Evolutionary conservation across 495 filamentous ascomycete genomes (phyloP).

Genomic region (Cladorrhinum samala): DNA sequence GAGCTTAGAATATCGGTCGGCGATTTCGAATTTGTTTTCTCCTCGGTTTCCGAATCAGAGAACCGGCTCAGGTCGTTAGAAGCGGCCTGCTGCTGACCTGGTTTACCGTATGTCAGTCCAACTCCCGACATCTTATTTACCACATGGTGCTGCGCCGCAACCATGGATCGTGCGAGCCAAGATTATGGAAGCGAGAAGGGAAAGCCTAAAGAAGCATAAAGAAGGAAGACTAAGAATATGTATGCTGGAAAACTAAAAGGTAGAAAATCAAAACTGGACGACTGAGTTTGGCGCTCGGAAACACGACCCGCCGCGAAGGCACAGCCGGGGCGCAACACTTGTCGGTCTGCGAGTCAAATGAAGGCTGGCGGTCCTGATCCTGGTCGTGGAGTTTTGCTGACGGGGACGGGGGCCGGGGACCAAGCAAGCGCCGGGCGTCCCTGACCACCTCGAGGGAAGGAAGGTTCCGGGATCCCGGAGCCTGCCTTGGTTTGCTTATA

Average conservation of each 20-base stretch:
- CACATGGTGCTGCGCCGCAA: conserved; percentile 10
- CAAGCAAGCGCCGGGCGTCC: conserved; percentile 7
- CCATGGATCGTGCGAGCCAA: conserved; percentile 6
- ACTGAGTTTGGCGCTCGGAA: background rate
- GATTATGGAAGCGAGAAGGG: conserved; percentile 1
- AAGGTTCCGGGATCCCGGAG: conserved; percentile 2
- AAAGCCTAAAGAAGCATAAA: no score
- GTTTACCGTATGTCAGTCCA: conserved; percentile 26
- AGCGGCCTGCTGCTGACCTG: conserved; percentile 22
- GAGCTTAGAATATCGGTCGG: conserved; percentile 41
- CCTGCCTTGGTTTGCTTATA: background rate
- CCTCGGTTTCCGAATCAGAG: conserved; percentile 36
- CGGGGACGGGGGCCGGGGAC: conserved; percentile 17
- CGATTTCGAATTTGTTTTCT: conserved; percentile 29
- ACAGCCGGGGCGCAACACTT: conserved; percentile 15
- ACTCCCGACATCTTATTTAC: conserved; percentile 24
- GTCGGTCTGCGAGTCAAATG: conserved; percentile 6
- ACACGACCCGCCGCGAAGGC: conserved; percentile 20
- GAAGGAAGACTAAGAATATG: no score
- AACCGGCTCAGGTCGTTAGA: conserved; percentile 25
- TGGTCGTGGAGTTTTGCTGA: conserved; percentile 13
- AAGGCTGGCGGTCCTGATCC: conserved; percentile 13
- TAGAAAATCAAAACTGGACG: conserved; percentile 9
- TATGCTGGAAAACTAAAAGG: no score
- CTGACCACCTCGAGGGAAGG: background rate